Conservation (phyloP, 2,329 filamentous ascomycete species). For the Myotisia sp. region DNA sequence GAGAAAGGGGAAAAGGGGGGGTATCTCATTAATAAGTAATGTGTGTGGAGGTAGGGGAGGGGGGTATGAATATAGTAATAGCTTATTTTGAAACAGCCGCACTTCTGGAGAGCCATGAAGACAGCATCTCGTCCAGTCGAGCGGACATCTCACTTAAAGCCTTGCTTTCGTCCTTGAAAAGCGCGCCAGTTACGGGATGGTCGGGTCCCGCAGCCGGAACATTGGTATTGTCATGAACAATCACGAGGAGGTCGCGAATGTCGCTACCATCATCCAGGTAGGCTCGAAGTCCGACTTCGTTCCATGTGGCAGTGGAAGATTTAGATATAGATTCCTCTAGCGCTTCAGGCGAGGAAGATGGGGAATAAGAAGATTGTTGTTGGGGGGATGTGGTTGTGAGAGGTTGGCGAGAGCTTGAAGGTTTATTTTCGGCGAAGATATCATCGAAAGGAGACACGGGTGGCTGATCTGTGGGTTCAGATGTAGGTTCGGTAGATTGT, state of each 20-base stretch:
- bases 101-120: slow-evolving; percentile 54
- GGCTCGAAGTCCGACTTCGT: slow-evolving; percentile 66
- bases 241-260: slow-evolving; percentile 74
- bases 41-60: not conserved
- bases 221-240: slow-evolving; percentile 85
- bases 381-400: no score
- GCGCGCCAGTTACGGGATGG: slow-evolving; percentile 63
- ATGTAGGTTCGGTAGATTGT: no score
- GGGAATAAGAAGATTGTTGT: no score
- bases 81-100: slow-evolving; percentile 1
- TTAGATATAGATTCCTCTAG: slow-evolving; percentile 1
- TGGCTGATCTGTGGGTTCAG: no score
- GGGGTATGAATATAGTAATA: not conserved
- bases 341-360: slow-evolving; percentile 2
- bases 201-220: slow-evolving; percentile 66
- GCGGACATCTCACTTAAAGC: slow-evolving; percentile 76
- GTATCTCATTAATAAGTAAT: not conserved
- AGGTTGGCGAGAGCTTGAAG: no score
- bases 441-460: no score
- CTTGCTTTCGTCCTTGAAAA: slow-evolving; percentile 79
- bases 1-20: not conserved
- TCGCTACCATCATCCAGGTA: slow-evolving; percentile 86
- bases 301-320: slow-evolving; percentile 50
- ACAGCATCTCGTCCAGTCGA: slow-evolving; percentile 76
- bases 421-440: no score